These are phyloP conservation scores for Boletus patriciae DNA, from an alignment of 768 basidiomycete species.

Conservation along the genomic window DNA sequence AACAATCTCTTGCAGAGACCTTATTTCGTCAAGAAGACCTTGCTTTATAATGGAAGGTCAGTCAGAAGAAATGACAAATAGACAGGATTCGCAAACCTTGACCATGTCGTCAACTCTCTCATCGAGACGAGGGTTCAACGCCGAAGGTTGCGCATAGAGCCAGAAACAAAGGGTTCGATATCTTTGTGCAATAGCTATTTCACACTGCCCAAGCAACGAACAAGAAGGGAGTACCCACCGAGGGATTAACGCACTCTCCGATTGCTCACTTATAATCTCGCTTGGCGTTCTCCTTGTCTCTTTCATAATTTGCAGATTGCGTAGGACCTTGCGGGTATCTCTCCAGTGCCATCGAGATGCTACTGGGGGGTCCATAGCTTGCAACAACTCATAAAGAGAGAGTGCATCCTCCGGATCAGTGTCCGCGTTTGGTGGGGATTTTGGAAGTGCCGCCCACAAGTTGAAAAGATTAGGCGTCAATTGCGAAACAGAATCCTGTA, in stretches of 20 bases:
- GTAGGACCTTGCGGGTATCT: constrained; percentile 86
- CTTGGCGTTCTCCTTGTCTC: constrained; percentile 65
- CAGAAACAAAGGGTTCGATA: constrained; percentile 88
- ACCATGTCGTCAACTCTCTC: constrained; percentile 88
- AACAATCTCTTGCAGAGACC: constrained; percentile 42
- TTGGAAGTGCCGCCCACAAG: constrained; percentile 60
- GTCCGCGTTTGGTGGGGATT: constrained; percentile 55
- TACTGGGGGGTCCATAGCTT: constrained; percentile 65
- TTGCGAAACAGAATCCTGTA: constrained; percentile 42
- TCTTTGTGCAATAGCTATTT: constrained; percentile 39
- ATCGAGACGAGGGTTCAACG: constrained; percentile 69
- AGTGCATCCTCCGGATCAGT: constrained; percentile 57
- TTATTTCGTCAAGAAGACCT: constrained; percentile 81
- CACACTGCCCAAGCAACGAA: background rate
- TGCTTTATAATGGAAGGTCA: constrained; percentile 42
- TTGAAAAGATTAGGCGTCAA: constrained; percentile 48
- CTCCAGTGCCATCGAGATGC: constrained; percentile 94
- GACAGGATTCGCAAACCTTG: constrained; percentile 45
- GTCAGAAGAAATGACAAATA: background rate
- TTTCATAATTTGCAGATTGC: constrained; percentile 76
- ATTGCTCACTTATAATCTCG: constrained; percentile 67
- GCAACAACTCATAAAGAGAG: constrained; percentile 64
- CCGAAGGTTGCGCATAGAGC: constrained; percentile 73
- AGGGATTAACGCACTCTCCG: constrained; percentile 42
- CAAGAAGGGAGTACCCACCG: constrained; percentile 42